Evolutionary conservation across 2,329 filamentous ascomycete species (phyloP), one percentile per base, ranked within the genome.

Genomic region (Ophiostoma novo-ulmi): DNA sequence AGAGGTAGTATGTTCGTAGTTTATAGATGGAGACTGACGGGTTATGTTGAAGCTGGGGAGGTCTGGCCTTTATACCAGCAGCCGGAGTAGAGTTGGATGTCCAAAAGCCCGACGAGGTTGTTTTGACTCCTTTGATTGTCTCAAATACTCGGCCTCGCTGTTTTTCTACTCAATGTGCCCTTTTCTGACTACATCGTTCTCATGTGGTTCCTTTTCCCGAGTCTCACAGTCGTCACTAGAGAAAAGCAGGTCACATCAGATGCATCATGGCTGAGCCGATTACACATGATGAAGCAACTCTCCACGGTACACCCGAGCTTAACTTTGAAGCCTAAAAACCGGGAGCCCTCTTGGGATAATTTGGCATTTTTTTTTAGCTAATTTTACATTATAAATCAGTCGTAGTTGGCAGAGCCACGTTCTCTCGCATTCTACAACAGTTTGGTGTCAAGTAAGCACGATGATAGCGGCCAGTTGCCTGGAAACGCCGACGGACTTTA

Each of bases 401-500:
- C 17, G 17, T 58, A 10, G 17, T 58, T 10, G 52, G 26, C 22
- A 58, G 52, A 58, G 52, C 52, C 48, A 58, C 52, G 22, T 10
- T 22, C 52, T 58, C 52, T 58, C 52, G 52, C 52, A 58, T 58
- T 58, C 52, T 58, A 58, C 52, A 17, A 22, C 52, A 13, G n/a
- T 13, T 48, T n/a, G 44, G 41, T 8, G 48, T 55, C 10, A 11
- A 31, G 22, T n/a, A n/a, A 26, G n/a, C 3, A 26, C 22, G 52
- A 31, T 11, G 17, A 26, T 26, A 11, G 52, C 11, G 52, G 52
- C n/a, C 52, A 58, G 2, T 26, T 22, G 52, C 22, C 3, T 26
- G 7, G 14, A 58, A 58, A 58, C 52, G 52, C 52, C 52, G 52
- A 58, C 52, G 52, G 52, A 31, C 52, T 58, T 58, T 58, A 58